Conservation (phyloP, 176 grass and related monocot species). For the Pharus latifolius region DNA sequence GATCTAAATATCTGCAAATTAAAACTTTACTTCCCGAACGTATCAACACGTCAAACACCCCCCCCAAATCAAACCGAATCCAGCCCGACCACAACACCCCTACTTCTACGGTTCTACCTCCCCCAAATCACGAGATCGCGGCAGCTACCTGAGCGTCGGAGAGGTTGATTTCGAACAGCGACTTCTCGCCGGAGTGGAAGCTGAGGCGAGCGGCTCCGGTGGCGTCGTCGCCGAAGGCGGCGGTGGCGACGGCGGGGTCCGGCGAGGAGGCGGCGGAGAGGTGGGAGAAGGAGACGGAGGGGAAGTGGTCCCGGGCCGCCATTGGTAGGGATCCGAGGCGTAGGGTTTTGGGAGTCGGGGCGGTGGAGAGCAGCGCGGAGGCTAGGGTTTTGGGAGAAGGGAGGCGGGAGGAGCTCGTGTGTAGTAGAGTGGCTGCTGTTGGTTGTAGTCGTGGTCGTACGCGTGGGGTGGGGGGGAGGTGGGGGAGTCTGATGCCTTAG, state of each 20-base stretch:
- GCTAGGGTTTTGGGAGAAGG: constrained; percentile 10
- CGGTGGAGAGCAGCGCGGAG: neutral
- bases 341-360: constrained; percentile 23
- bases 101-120: neutral
- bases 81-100: neutral
- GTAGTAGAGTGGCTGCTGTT: constrained; percentile 1
- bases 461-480: constrained; percentile 9
- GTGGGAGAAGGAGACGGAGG: constrained; percentile 42
- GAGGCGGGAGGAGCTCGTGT: constrained; percentile 1
- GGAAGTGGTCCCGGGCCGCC: constrained; percentile 47
- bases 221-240: constrained; percentile 28
- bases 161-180: constrained; percentile 49
- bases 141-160: constrained; percentile 51
- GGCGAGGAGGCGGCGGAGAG: constrained; percentile 14
- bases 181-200: constrained; percentile 6
- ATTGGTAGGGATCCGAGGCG: constrained; percentile 16
- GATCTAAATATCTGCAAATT: constrained; percentile 61
- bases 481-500: neutral
- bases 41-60: neutral
- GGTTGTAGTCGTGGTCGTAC: no score
- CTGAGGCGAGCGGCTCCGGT: constrained; percentile 32
- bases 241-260: constrained; percentile 19
- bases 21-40: neutral
- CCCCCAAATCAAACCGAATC: neutral
- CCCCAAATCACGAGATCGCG: constrained; percentile 22